Evolutionary conservation across 495 filamentous ascomycete species (phyloP).

Genomic region (Penicillium goetzii): DNA sequence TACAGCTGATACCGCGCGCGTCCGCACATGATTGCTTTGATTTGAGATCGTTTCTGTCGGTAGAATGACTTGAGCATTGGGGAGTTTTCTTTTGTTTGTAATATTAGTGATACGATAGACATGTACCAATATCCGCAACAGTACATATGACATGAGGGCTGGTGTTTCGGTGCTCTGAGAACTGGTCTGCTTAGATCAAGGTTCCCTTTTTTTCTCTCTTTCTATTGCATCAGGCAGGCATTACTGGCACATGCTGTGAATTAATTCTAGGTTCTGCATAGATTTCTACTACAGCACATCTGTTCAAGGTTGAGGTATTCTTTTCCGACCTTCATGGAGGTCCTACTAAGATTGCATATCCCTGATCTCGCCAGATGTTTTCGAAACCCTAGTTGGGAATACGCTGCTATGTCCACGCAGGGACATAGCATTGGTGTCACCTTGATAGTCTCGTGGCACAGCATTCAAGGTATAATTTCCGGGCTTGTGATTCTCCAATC

Average conservation of each 20-base stretch:
- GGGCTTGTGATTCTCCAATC: background rate
- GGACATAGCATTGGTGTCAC: constrained; percentile 8
- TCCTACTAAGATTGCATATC: background rate
- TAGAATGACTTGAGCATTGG: background rate
- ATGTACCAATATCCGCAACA: constrained; percentile 35
- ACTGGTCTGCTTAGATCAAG: background rate
- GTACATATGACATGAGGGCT: constrained; percentile 14
- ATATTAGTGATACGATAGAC: constrained; percentile 38
- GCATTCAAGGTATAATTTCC: background rate
- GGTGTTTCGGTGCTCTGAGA: background rate
- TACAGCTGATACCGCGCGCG: constrained; percentile 40
- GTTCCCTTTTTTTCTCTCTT: background rate
- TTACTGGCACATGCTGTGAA: no score
- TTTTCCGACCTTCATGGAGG: no score
- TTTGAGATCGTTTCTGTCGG: constrained; percentile 2
- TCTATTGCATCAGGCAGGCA: no score
- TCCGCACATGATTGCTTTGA: constrained; percentile 40
- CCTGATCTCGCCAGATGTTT: background rate
- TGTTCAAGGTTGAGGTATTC: no score
- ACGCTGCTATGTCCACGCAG: constrained; percentile 2
- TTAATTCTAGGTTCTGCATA: no score
- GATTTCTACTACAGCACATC: no score
- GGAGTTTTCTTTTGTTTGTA: constrained; percentile 20
- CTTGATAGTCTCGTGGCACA: background rate
- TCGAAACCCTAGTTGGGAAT: constrained; percentile 2